These are phyloP conservation scores for Gaillardinia entomophila DNA, from an alignment of 805 yeast species.

Conservation along the genomic window DNA sequence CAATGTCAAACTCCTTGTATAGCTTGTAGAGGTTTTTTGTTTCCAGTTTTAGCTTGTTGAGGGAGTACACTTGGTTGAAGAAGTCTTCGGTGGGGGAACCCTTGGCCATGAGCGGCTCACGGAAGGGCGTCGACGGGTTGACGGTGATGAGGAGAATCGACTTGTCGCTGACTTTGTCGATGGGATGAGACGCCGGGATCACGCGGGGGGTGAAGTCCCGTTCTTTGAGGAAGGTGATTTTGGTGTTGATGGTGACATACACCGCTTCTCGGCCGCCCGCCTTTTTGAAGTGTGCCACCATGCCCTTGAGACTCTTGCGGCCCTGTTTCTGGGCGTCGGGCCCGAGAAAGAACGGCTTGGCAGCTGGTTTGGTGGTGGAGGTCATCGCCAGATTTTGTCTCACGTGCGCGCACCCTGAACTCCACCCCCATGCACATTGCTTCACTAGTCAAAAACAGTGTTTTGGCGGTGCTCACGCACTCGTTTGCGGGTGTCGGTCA, in stretches of 20 bases:
- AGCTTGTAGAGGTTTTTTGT: conserved; percentile 41
- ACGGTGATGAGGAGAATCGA: conserved; percentile 62
- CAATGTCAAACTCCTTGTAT: conserved; percentile 57
- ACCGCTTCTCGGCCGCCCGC: conserved; percentile 17
- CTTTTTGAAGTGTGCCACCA: conserved; percentile 6
- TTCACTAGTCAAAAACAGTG: neutral
- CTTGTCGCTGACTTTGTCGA: conserved; percentile 44
- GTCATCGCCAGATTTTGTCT: neutral
- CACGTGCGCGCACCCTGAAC: neutral
- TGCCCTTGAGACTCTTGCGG: conserved; percentile 9
- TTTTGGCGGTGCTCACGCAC: neutral
- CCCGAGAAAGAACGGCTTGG: conserved; percentile 8
- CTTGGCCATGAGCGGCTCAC: conserved; percentile 41
- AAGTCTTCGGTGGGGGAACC: conserved; percentile 53
- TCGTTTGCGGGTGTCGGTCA: neutral
- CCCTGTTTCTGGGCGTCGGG: conserved; percentile 12
- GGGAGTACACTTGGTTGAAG: conserved; percentile 56
- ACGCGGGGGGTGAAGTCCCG: conserved; percentile 53
- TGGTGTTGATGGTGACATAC: conserved; percentile 43
- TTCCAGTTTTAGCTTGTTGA: conserved; percentile 49
- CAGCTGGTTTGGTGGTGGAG: neutral
- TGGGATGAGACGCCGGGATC: conserved; percentile 49
- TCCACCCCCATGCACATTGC: neutral
- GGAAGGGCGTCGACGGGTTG: conserved; percentile 61
- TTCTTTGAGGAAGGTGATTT: conserved; percentile 34